These are phyloP conservation scores for Vigna unguiculata DNA, from an alignment of 306 rosid genomes.

Conservation along the genomic window DNA sequence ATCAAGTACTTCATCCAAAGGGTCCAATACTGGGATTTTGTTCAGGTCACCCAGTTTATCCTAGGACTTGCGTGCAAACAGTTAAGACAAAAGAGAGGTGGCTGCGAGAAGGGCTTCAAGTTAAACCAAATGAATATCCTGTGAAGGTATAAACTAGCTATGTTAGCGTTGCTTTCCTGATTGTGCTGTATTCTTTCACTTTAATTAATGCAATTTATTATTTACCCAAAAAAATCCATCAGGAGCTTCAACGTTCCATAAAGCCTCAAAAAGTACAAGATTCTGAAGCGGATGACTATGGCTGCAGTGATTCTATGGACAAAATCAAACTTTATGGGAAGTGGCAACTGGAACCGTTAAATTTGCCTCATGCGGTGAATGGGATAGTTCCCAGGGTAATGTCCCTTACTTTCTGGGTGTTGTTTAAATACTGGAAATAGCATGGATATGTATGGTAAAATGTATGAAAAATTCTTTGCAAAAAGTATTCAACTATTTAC, in stretches of 20 bases:
- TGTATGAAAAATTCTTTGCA: neutral
- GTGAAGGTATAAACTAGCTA: slow-evolving; percentile 67
- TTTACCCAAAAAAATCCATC: slow-evolving; percentile 12
- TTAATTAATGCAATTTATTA: slow-evolving; percentile 20
- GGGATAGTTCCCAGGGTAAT: slow-evolving; percentile 91
- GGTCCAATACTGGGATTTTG: slow-evolving; percentile 92
- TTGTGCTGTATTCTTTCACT: slow-evolving; percentile 26
- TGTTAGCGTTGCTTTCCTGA: slow-evolving; percentile 27
- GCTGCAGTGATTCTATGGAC: slow-evolving; percentile 57
- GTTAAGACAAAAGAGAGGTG: slow-evolving; percentile 83
- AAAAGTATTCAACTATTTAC: slow-evolving; percentile 25
- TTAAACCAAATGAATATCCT: slow-evolving; percentile 77
- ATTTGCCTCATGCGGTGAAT: slow-evolving; percentile 81
- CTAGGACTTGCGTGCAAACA: slow-evolving; percentile 85
- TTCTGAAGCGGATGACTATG: slow-evolving; percentile 66
- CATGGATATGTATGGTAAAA: slow-evolving; percentile 22
- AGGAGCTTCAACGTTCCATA: slow-evolving; percentile 69
- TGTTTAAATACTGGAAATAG: slow-evolving; percentile 24
- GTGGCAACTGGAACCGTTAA: slow-evolving; percentile 90
- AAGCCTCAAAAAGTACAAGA: slow-evolving; percentile 64
- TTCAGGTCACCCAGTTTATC: slow-evolving; percentile 86
- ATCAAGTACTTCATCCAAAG: slow-evolving; percentile 88
- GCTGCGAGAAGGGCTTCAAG: slow-evolving; percentile 93
- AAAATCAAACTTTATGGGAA: slow-evolving; percentile 75
- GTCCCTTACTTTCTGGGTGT: slow-evolving; percentile 27